Percentiles rank a stretch among this genome's conserved stretches.
Evolutionary conservation across 352 stramenopile genomes (phyloP).

Genomic region (Phytophthora kernoviae): DNA sequence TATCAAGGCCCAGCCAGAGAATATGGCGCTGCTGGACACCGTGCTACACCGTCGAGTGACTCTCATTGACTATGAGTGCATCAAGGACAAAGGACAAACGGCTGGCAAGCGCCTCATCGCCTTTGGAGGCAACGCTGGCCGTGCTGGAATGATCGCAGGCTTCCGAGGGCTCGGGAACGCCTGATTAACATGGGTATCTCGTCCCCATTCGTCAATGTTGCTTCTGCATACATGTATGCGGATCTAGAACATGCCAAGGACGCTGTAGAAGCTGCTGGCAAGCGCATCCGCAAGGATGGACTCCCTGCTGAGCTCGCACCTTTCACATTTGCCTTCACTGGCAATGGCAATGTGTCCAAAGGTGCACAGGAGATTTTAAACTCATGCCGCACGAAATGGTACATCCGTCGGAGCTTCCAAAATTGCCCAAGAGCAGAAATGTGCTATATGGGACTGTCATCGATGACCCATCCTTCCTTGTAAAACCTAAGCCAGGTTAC

Average conservation of each 20-base stretch:
- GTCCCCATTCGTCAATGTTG: slow-evolving; percentile 95
- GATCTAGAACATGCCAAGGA: slow-evolving; percentile 90
- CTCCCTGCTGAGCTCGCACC: slow-evolving; percentile 77
- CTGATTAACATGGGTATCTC: slow-evolving; percentile 93
- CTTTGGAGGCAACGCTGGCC: slow-evolving; percentile 94
- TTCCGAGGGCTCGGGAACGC: slow-evolving; percentile 94
- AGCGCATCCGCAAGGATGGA: slow-evolving; percentile 81
- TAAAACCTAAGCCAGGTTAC: slow-evolving; percentile 48
- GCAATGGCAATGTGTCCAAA: slow-evolving; percentile 94
- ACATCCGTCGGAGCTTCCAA: slow-evolving; percentile 79
- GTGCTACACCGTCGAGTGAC: slow-evolving; percentile 92
- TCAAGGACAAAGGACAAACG: slow-evolving; percentile 83
- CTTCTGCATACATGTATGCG: slow-evolving; percentile 94
- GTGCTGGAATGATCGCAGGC: slow-evolving; percentile 94
- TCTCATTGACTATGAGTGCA: slow-evolving; percentile 97
- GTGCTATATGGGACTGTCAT: slow-evolving; percentile 85
- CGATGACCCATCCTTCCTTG: slow-evolving; percentile 70
- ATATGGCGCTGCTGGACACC: slow-evolving; percentile 94
- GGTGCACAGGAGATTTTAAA: slow-evolving; percentile 94
- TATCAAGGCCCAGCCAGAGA: slow-evolving; percentile 96
- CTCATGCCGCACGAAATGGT: slow-evolving; percentile 95
- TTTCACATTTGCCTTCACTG: slow-evolving; percentile 94
- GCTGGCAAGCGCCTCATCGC: slow-evolving; percentile 90
- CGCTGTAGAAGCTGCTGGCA: slow-evolving; percentile 79
- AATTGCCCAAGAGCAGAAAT: slow-evolving; percentile 65